These are phyloP conservation scores for Penicillium crustosum DNA, from an alignment of 2,329 filamentous ascomycete genomes.

Conservation along the genomic window DNA sequence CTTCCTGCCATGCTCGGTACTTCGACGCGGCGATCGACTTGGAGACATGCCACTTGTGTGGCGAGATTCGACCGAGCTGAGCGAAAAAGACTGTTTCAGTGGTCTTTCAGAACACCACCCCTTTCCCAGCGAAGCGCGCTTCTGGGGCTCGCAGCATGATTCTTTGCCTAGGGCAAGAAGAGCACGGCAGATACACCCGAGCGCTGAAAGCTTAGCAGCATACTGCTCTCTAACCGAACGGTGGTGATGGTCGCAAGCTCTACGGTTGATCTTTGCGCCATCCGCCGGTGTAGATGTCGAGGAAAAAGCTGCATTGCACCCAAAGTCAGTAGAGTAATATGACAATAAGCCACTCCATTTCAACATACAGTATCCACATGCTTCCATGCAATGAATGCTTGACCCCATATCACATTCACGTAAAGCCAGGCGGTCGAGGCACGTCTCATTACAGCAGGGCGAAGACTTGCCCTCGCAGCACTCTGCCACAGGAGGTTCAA, in stretches of 20 bases:
- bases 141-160: slow-evolving; percentile 48
- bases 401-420: slow-evolving; percentile 37
- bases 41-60: neutral
- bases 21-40: neutral
- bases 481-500: neutral
- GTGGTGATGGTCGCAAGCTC: slow-evolving; percentile 42
- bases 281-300: neutral
- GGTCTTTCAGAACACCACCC: slow-evolving; percentile 9
- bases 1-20: neutral
- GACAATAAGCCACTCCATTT: neutral
- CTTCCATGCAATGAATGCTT: neutral
- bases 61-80: slow-evolving; percentile 14
- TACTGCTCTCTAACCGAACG: slow-evolving; percentile 43
- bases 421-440: slow-evolving; percentile 48
- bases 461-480: slow-evolving; percentile 34
- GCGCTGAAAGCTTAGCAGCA: slow-evolving; percentile 45
- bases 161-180: slow-evolving; percentile 54
- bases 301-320: neutral
- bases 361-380: neutral
- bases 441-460: slow-evolving; percentile 48
- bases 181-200: slow-evolving; percentile 57
- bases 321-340: neutral
- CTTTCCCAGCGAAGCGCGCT: neutral
- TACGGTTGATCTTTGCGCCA: neutral
- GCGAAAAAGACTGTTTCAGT: neutral